Evolutionary conservation across 129 eudicot species (phyloP).

Genomic region (Chrysanthemum makinoi): DNA sequence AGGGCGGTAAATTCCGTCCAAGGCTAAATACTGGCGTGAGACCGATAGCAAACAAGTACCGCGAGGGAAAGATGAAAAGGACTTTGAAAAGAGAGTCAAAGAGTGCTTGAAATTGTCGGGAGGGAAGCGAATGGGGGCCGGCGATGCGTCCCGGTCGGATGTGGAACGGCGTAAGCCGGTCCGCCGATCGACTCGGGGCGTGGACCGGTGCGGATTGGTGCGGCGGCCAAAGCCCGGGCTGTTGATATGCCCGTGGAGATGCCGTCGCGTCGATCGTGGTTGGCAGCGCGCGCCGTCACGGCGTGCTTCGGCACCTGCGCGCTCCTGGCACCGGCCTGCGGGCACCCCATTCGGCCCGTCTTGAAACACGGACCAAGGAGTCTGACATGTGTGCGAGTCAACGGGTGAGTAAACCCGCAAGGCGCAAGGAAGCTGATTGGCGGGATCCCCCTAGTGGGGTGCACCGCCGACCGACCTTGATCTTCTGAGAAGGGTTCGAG

Average conservation of each 20-base stretch:
- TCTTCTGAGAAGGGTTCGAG: not conserved
- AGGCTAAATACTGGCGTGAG: no score
- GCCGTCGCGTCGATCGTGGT: slow-evolving; percentile 16
- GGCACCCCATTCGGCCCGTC: slow-evolving; percentile 33
- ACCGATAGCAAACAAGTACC: no score
- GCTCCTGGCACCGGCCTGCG: slow-evolving; percentile 29
- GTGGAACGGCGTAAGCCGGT: slow-evolving; percentile 10
- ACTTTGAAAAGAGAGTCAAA: no score
- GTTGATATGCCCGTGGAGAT: slow-evolving; percentile 10
- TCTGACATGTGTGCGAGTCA: slow-evolving; percentile 35
- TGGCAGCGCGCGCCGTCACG: slow-evolving; percentile 25
- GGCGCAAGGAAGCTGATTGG: slow-evolving; percentile 34
- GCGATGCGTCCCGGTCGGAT: slow-evolving; percentile 11
- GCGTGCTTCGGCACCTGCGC: slow-evolving; percentile 29
- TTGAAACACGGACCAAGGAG: slow-evolving; percentile 34
- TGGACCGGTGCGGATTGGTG: slow-evolving; percentile 8
- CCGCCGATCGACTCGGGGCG: slow-evolving; percentile 10
- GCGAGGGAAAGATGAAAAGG: no score
- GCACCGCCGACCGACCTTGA: slow-evolving; percentile 8
- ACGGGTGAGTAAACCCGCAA: slow-evolving; percentile 35
- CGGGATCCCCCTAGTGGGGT: slow-evolving; percentile 8
- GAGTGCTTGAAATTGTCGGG: not conserved
- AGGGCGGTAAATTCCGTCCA: no score
- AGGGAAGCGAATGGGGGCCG: slow-evolving; percentile 5
- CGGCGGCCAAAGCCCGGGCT: slow-evolving; percentile 12